phyloP scores from a whole-genome alignment of 2,329 filamentous ascomycete species.

The Magnaporthiopsis incrustans region DNA sequence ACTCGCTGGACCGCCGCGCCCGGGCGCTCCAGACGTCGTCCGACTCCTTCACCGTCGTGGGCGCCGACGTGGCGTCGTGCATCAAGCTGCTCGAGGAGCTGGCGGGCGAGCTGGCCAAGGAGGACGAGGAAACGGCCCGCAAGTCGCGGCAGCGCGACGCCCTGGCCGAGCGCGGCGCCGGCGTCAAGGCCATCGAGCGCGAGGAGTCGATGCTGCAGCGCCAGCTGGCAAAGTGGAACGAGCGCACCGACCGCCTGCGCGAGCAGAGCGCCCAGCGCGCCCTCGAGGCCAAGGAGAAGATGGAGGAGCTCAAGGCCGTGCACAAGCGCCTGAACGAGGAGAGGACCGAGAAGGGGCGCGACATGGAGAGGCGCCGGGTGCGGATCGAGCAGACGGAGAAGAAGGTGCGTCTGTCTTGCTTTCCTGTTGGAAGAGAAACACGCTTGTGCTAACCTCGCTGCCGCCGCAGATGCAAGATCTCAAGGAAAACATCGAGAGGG shows the following conservation, averaged over 20 bases:
- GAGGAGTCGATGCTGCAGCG: slow-evolving; percentile 76
- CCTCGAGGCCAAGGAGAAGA: slow-evolving; percentile 71
- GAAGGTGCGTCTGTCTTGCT: slow-evolving; percentile 55
- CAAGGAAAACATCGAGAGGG: slow-evolving; percentile 94
- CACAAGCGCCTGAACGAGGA: slow-evolving; percentile 80
- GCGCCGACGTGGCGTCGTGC: slow-evolving; percentile 77
- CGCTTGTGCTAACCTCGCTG: slow-evolving; percentile 15
- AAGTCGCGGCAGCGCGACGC: slow-evolving; percentile 79
- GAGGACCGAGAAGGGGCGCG: slow-evolving; percentile 74
- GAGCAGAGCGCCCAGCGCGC: slow-evolving; percentile 76
- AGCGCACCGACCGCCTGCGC: slow-evolving; percentile 76
- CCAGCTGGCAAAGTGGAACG: slow-evolving; percentile 77
- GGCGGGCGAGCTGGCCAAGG: slow-evolving; percentile 72
- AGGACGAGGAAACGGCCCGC: slow-evolving; percentile 80
- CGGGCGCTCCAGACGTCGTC: slow-evolving; percentile 84
- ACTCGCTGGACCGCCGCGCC: slow-evolving; percentile 77
- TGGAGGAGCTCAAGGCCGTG: slow-evolving; percentile 78
- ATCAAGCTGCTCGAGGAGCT: slow-evolving; percentile 88
- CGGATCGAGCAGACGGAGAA: slow-evolving; percentile 97
- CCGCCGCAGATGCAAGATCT: slow-evolving; percentile 78
- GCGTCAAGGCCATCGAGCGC: slow-evolving; percentile 84
- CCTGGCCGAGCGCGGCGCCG: slow-evolving; percentile 79
- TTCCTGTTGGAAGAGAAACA: too few species aligned
- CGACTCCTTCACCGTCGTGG: slow-evolving; percentile 80
- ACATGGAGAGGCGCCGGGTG: slow-evolving; percentile 88